Percentiles rank a stretch among this genome's conserved stretches.
These are phyloP conservation scores for Carex kokanica DNA, from an alignment of 176 grass and related monocot species.

Conservation along the genomic window DNA sequence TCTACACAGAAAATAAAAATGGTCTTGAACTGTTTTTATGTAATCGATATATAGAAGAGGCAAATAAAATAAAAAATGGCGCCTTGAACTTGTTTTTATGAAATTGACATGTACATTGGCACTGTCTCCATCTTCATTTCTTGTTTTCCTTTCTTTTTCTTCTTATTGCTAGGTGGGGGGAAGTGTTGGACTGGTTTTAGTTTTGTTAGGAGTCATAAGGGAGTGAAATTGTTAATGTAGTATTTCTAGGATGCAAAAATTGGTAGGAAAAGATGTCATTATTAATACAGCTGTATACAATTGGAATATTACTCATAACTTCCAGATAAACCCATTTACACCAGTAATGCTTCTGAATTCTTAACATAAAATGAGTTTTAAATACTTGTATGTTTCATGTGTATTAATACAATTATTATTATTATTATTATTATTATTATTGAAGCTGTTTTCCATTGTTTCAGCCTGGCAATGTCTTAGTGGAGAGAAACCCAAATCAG, in stretches of 20 bases:
- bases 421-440: too few species aligned
- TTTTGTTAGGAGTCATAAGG: neutral
- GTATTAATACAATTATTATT: neutral
- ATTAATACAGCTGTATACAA: neutral
- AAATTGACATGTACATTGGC: neutral
- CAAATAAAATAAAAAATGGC: neutral
- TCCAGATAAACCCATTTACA: neutral
- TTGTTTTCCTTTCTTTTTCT: neutral
- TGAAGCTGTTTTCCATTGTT: neutral
- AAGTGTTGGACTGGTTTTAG: neutral
- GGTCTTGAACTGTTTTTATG: neutral
- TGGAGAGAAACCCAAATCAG: constrained; percentile 22
- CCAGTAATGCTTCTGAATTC: neutral
- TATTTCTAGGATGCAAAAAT: neutral
- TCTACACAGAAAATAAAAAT: neutral
- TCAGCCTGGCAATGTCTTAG: constrained; percentile 12
- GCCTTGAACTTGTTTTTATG: neutral
- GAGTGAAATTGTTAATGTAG: neutral
- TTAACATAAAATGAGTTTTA: neutral
- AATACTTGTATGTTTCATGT: neutral
- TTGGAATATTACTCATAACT: neutral
- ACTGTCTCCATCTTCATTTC: neutral
- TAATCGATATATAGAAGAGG: neutral
- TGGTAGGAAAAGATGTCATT: neutral
- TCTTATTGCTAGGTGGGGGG: neutral